Percentiles rank a stretch among this genome's conserved stretches.
These are phyloP conservation scores for Sporothrix protearum DNA, from an alignment of 2,329 filamentous ascomycete species.

Conservation along the genomic window DNA sequence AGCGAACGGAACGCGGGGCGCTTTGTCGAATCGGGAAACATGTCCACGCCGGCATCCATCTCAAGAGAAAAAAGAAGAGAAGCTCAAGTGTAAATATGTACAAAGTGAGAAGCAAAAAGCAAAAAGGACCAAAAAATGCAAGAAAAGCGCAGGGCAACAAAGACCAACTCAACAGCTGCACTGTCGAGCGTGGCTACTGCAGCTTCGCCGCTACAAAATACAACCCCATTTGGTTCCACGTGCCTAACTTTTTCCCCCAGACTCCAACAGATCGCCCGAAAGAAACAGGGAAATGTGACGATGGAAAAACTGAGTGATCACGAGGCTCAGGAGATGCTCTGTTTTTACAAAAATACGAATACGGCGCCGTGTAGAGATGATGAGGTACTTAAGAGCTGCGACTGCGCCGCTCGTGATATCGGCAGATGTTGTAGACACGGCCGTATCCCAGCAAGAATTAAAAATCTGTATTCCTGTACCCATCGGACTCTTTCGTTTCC, in stretches of 20 bases:
- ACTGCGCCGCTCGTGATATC: background rate
- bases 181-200: background rate
- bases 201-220: background rate
- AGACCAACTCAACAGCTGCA: background rate
- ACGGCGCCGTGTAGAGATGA: background rate
- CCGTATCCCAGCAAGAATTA: background rate
- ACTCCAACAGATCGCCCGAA: background rate
- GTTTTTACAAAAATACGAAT: background rate
- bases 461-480: background rate
- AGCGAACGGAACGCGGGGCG: background rate
- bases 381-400: background rate
- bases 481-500: background rate
- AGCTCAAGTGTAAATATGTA: background rate
- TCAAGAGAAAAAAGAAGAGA: background rate
- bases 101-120: background rate
- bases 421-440: background rate
- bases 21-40: slow-evolving; percentile 8
- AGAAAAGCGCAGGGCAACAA: background rate
- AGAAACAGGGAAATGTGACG: background rate
- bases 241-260: background rate
- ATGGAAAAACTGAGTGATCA: background rate
- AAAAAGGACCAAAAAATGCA: background rate
- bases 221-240: background rate
- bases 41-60: background rate
- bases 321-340: background rate